Conservation (phyloP, 352 stramenopile species). For the Blastocystis sp. region DNA sequence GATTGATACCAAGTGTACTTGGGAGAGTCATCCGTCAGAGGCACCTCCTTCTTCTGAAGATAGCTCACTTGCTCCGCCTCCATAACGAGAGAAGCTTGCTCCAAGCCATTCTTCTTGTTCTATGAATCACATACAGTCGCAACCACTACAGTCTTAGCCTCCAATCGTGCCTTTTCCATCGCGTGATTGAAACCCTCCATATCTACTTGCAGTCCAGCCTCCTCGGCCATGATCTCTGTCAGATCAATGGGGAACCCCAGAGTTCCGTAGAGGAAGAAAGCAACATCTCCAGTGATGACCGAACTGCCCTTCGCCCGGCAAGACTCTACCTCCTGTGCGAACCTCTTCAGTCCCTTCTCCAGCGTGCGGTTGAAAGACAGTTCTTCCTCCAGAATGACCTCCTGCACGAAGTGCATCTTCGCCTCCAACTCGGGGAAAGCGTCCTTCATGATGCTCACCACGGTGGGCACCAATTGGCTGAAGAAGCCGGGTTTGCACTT, state of each 20-base stretch:
- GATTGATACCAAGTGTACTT: slow-evolving; percentile 81
- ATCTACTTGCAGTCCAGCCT: slow-evolving; percentile 74
- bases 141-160: slow-evolving; percentile 72
- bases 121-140: slow-evolving; percentile 61
- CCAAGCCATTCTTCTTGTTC: slow-evolving; percentile 62
- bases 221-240: slow-evolving; percentile 84
- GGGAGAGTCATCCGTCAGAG: slow-evolving; percentile 78
- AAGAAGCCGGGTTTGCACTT: slow-evolving; percentile 88
- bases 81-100: slow-evolving; percentile 77
- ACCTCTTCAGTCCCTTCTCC: slow-evolving; percentile 77
- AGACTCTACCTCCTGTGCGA: slow-evolving; percentile 73
- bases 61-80: slow-evolving; percentile 85
- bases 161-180: slow-evolving; percentile 76
- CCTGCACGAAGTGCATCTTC: slow-evolving; percentile 79
- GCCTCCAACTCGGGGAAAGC: slow-evolving; percentile 87
- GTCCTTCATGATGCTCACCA: slow-evolving; percentile 83
- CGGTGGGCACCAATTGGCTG: slow-evolving; percentile 79
- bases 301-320: slow-evolving; percentile 66
- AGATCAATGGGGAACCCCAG: slow-evolving; percentile 97
- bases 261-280: slow-evolving; percentile 97
- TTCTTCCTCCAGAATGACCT: slow-evolving; percentile 93
- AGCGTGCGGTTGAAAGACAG: slow-evolving; percentile 82
- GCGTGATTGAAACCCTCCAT: slow-evolving; percentile 82
- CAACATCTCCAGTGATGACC: slow-evolving; percentile 77
- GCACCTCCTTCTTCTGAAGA: slow-evolving; percentile 75